Evolutionary conservation across 2,329 filamentous ascomycete species (phyloP).

Genomic region (Conoideocrella luteorostrata): DNA sequence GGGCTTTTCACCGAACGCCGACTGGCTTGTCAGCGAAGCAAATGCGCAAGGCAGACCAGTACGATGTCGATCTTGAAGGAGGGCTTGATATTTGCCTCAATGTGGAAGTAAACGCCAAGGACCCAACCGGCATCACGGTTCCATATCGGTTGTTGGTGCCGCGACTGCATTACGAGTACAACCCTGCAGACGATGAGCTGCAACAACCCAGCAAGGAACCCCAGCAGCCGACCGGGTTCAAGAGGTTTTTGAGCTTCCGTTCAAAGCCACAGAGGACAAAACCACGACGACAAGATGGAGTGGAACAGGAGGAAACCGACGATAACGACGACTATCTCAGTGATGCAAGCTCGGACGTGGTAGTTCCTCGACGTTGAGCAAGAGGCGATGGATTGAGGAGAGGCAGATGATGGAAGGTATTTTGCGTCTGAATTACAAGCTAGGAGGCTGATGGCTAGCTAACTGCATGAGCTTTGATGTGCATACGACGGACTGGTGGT

Average conservation of each 20-base stretch:
- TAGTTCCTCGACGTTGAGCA: conserved; percentile 6
- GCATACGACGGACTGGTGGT: not conserved
- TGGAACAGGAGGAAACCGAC: conserved; percentile 19
- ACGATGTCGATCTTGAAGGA: conserved; percentile 68
- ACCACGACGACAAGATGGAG: conserved; percentile 10
- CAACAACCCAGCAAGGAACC: conserved; percentile 17
- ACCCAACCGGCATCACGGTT: conserved; percentile 80
- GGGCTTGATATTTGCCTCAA: conserved; percentile 85
- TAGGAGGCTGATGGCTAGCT: too few relatives aligned
- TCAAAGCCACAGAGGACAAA: conserved; percentile 24
- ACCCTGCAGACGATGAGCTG: conserved; percentile 32
- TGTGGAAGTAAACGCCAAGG: conserved; percentile 77
- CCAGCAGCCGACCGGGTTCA: conserved; percentile 32
- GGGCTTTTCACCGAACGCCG: conserved; percentile 60
- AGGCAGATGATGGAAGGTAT: conserved; percentile 7
- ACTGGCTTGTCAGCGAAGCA: conserved; percentile 62
- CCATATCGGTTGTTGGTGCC: conserved; percentile 86
- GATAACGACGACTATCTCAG: conserved; percentile 14
- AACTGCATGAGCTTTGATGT: too few relatives aligned
- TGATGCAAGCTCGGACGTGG: conserved; percentile 8
- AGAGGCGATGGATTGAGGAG: too few relatives aligned
- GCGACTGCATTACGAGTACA: conserved; percentile 57
- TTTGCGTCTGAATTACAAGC: too few relatives aligned
- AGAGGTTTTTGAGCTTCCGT: conserved; percentile 39
- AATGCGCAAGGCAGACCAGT: conserved; percentile 45